These are phyloP conservation scores for Besnoitia besnoiti DNA, from an alignment of 169 alveolate species.

Conservation along the genomic window DNA sequence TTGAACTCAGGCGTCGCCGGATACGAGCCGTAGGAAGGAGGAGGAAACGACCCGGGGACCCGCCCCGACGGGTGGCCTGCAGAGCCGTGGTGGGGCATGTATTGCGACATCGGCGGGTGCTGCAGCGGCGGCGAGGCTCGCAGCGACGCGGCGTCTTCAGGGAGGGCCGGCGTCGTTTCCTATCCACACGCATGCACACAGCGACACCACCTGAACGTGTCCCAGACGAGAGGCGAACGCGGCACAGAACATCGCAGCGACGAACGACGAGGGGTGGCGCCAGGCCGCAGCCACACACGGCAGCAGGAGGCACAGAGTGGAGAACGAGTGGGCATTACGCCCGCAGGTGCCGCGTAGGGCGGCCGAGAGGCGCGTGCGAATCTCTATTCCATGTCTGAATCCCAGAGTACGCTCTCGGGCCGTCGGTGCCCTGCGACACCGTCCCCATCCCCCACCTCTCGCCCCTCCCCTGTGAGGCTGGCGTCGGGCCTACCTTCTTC, in stretches of 20 bases:
- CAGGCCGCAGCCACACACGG: no score
- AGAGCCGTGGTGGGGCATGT: background rate
- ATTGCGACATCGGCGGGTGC: background rate
- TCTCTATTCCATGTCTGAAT: background rate
- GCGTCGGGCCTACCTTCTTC: conserved; percentile 7
- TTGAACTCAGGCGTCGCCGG: background rate
- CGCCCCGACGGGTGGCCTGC: background rate
- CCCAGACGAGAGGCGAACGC: no score
- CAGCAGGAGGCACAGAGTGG: no score
- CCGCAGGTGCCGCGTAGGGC: no score
- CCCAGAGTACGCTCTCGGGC: background rate
- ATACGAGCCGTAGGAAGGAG: background rate
- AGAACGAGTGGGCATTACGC: no score
- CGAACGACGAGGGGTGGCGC: no score
- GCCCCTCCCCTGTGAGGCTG: no score
- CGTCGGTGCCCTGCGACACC: background rate
- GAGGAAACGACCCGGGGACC: background rate
- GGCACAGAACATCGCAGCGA: no score
- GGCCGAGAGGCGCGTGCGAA: no score
- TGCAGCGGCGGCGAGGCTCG: background rate
- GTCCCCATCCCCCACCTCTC: background rate
- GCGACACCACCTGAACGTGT: no score
- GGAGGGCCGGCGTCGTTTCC: background rate
- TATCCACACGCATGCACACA: no score
- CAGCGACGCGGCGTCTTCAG: background rate